Conservation (phyloP, 345 rosid genomes). For the Lumnitzera littorea region DNA sequence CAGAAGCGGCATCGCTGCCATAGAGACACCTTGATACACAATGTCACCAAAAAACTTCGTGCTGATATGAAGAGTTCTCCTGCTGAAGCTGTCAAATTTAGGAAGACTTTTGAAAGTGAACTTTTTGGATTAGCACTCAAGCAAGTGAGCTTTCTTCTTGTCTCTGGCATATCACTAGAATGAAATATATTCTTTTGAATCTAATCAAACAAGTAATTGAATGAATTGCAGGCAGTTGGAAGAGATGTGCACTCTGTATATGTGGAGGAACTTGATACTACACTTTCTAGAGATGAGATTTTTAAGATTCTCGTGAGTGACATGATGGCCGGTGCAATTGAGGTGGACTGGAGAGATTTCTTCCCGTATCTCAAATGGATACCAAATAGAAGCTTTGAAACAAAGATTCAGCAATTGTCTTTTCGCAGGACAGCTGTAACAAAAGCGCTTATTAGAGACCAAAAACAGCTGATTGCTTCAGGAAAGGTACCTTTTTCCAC, state of each 20-base stretch:
- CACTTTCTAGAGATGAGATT: constrained; percentile 52
- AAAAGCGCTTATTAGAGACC: constrained; percentile 52
- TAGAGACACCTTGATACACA: constrained; percentile 53
- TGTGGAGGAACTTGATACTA: constrained; percentile 51
- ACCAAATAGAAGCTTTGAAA: constrained; percentile 53
- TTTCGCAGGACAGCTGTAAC: constrained; percentile 52
- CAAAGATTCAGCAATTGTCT: constrained; percentile 38
- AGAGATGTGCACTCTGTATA: constrained; percentile 49
- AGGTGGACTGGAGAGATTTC: constrained; percentile 95
- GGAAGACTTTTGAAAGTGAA: constrained; percentile 58
- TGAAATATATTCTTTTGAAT: background rate
- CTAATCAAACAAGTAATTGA: background rate
- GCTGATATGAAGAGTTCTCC: constrained; percentile 28
- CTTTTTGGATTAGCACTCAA: constrained; percentile 67
- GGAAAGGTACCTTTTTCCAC: constrained; percentile 29
- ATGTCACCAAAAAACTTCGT: constrained; percentile 31
- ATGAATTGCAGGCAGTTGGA: constrained; percentile 50
- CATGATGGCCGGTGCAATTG: constrained; percentile 76
- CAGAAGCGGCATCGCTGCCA: constrained; percentile 56
- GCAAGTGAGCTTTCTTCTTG: constrained; percentile 40
- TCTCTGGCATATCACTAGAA: background rate
- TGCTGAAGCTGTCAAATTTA: constrained; percentile 52
- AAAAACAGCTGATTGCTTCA: constrained; percentile 37
- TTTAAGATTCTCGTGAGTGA: constrained; percentile 49
- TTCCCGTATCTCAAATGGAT: constrained; percentile 82